Percentiles rank a stretch among this genome's conserved stretches.
Conservation (phyloP, 768 basidiomycete genomes). For the Aureoboletus auriporus region DNA sequence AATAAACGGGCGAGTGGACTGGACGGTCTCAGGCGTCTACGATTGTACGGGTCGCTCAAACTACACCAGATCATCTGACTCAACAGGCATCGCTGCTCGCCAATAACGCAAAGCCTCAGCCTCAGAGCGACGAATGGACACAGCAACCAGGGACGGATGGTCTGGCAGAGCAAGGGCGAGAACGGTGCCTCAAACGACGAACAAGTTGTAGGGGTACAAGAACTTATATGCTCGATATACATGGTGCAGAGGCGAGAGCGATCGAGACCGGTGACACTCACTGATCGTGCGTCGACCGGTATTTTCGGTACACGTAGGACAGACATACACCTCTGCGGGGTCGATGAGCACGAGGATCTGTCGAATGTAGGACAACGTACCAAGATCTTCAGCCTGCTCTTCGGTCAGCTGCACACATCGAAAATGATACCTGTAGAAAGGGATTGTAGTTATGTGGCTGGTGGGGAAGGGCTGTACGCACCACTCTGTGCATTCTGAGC, state of each 20-base stretch:
- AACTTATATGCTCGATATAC: slow-evolving; percentile 35
- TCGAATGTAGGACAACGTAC: slow-evolving; percentile 42
- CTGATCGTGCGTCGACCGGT: slow-evolving; percentile 67
- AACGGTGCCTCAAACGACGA: slow-evolving; percentile 31
- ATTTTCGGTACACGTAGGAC: slow-evolving; percentile 50
- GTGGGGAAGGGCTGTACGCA: slow-evolving; percentile 29
- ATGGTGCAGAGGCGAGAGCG: slow-evolving; percentile 29
- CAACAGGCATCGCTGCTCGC: slow-evolving; percentile 33
- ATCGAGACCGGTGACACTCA: slow-evolving; percentile 56
- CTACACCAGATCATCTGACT: slow-evolving; percentile 35
- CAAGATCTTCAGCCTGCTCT: slow-evolving; percentile 70
- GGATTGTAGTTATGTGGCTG: neutral
- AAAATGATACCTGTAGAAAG: slow-evolving; percentile 70
- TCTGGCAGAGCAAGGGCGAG: slow-evolving; percentile 31
- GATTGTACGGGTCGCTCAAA: slow-evolving; percentile 25
- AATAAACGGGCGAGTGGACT: slow-evolving; percentile 3
- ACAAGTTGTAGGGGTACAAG: slow-evolving; percentile 33
- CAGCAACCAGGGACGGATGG: slow-evolving; percentile 28
- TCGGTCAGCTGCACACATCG: slow-evolving; percentile 63
- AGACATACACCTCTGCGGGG: slow-evolving; percentile 54
- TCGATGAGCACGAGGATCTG: slow-evolving; percentile 13
- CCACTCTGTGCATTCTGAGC: slow-evolving; percentile 72
- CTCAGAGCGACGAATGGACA: slow-evolving; percentile 28
- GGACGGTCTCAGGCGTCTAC: slow-evolving; percentile 20
- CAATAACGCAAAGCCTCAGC: slow-evolving; percentile 34